phyloP scores from a whole-genome alignment of 2,329 filamentous ascomycete genomes.

The Corinectria fuckeliana region DNA sequence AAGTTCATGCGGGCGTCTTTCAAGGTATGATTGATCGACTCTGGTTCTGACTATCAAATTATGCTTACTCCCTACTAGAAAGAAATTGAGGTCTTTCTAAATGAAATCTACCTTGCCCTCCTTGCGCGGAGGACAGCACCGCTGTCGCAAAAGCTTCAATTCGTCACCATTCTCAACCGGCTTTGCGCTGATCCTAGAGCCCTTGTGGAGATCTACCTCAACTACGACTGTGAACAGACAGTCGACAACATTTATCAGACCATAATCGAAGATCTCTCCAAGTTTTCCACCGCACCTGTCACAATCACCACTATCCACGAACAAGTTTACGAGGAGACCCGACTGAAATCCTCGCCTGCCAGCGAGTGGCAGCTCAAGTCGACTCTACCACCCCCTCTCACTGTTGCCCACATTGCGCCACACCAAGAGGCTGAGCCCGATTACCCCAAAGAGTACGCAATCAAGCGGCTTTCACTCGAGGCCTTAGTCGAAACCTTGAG shows the following conservation, averaged over 20 bases:
- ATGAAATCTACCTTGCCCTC: conserved; percentile 94
- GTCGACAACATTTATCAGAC: conserved; percentile 97
- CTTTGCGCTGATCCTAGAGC: conserved; percentile 86
- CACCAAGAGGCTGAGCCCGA: conserved; percentile 68
- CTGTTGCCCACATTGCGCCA: conserved; percentile 75
- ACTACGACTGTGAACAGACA: conserved; percentile 96
- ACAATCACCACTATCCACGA: conserved; percentile 78
- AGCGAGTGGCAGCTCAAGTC: conserved; percentile 86
- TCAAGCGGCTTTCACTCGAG: conserved; percentile 90
- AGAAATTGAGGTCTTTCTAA: conserved; percentile 97
- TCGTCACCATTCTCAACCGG: conserved; percentile 83
- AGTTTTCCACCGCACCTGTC: conserved; percentile 81
- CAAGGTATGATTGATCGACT: conserved; percentile 65
- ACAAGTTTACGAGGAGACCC: conserved; percentile 84
- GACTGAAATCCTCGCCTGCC: conserved; percentile 63
- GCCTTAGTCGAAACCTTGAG: conserved; percentile 86
- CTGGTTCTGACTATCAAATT: background rate
- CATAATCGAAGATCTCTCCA: conserved; percentile 91
- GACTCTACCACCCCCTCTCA: conserved; percentile 86
- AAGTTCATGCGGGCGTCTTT: conserved; percentile 92
- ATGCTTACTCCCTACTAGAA: conserved; percentile 62
- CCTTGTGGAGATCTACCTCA: conserved; percentile 93
- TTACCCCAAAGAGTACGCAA: conserved; percentile 85
- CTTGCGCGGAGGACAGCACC: conserved; percentile 88
- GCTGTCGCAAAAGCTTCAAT: conserved; percentile 88